phyloP scores from a whole-genome alignment of 139 green algal species.

The Mychonastes homosphaera region DNA sequence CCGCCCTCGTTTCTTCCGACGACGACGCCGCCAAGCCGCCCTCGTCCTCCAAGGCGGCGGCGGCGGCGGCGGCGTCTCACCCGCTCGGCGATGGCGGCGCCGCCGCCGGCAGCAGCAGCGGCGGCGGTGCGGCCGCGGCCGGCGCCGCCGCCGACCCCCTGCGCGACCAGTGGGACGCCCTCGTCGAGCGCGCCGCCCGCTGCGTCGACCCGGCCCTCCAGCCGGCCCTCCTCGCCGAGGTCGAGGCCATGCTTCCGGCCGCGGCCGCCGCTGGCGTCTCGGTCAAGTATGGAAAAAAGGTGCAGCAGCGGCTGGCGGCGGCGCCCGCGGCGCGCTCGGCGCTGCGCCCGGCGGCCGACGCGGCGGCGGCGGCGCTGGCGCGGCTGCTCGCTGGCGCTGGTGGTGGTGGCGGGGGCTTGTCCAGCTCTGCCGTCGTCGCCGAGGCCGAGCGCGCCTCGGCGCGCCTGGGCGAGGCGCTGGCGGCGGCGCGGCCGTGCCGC shows the following conservation, averaged over 20 bases:
- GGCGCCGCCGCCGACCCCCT: conserved; percentile 6
- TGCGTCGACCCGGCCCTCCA: conserved; percentile 19
- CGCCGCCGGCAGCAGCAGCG: too few species aligned
- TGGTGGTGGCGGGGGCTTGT: too few species aligned
- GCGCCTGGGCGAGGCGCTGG: too few species aligned
- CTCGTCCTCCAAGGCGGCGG: too few species aligned
- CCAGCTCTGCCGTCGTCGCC: too few species aligned
- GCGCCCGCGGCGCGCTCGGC: conserved; percentile 13
- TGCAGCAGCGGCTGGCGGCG: conserved; percentile 28
- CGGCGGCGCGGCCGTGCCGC: too few species aligned
- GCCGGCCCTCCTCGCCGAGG: conserved; percentile 14
- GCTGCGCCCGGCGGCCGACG: conserved; percentile 13
- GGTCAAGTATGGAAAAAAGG: conserved; percentile 38
- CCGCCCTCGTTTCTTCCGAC: too few species aligned
- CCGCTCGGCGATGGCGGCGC: too few species aligned
- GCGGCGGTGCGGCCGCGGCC: neutral
- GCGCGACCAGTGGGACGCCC: conserved; percentile 25
- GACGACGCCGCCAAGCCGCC: too few species aligned
- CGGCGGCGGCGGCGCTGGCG: neutral
- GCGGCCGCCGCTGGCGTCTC: conserved; percentile 24
- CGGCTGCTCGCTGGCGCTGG: too few species aligned
- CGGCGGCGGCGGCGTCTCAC: too few species aligned
- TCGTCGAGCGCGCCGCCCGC: conserved; percentile 24
- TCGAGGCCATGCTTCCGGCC: conserved; percentile 16
- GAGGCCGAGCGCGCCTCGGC: too few species aligned